Base-by-base conservation (phyloP, 139 green algal genomes). In the Monoraphidium neglectum region DNA sequence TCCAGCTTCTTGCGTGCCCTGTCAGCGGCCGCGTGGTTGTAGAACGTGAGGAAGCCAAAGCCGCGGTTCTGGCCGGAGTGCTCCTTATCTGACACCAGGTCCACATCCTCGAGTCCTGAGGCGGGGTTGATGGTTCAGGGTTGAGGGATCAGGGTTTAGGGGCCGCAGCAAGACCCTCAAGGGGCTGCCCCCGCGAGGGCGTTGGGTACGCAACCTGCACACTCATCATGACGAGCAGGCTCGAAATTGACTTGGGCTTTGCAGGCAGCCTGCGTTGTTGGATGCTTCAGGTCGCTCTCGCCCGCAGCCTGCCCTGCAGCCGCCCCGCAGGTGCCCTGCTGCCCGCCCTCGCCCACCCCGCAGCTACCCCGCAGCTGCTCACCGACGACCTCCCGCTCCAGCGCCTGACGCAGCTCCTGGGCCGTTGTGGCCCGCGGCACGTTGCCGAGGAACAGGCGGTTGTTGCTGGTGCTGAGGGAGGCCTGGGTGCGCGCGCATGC, bases 21-120 rank as follows among this genome's bases (percentile, higher is more conserved):
- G 18, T 90, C 79, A 8, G 94, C 94, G 49, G 84, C 89, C 0
- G 89, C 83, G 38, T 96, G 77, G 83, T 98, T 98, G 88, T 97
- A 96, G 75, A 97, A 97, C 51, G 93, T 88, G 1, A 95, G 30
- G 74, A 98, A 98, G 43, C 80, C 89, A 81, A 97, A 98, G 72
- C 94, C 94, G 4, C 94, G 82, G 77, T 92, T 95, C n/a, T 78
- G 61, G n/a, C 86, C 84, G 12, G 87, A 79, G 37, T 78, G 69
- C 21, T 95, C 90, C 68, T 83, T 86, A 68, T 87, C 85, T 74
- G 87, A 85, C 49, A 91, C 68, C 56, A 96, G 74, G 46, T 95
- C 87, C 30, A 94, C 60, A 18, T 76, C 70, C 63, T 86, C 72
- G 33, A 78, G 28, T 21, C 72, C 72, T 78, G 46, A 30, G 51